Conservation (phyloP, 2,329 filamentous ascomycete genomes). For the Xylariaceae sp. region DNA sequence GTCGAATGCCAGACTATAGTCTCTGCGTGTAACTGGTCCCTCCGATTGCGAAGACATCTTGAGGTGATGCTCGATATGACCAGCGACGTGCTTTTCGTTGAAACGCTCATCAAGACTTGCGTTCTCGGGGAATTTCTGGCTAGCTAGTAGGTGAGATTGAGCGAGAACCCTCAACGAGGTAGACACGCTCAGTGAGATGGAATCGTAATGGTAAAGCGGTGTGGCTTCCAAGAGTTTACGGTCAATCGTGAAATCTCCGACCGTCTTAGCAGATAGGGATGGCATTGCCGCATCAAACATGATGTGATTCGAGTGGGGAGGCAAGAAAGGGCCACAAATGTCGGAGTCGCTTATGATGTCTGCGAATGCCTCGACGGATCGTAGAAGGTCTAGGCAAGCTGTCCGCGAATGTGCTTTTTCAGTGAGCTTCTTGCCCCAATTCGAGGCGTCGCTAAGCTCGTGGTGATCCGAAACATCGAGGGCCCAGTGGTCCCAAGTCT, state of each 20-base stretch:
- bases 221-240: slow-evolving; percentile 44
- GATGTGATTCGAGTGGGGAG: slow-evolving; percentile 38
- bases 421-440: slow-evolving; percentile 29
- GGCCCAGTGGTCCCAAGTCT: slow-evolving; percentile 63
- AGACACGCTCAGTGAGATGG: slow-evolving; percentile 30
- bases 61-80: slow-evolving; percentile 37
- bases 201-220: slow-evolving; percentile 30
- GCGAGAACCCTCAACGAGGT: slow-evolving; percentile 32
- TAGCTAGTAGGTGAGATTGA: slow-evolving; percentile 20
- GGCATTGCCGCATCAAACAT: slow-evolving; percentile 59
- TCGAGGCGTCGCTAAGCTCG: slow-evolving; percentile 35
- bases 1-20: slow-evolving; percentile 56
- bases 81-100: slow-evolving; percentile 20
- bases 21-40: slow-evolving; percentile 39
- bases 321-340: slow-evolving; percentile 46
- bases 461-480: slow-evolving; percentile 58
- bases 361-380: slow-evolving; percentile 48
- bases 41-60: slow-evolving; percentile 20
- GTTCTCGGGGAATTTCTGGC: background rate
- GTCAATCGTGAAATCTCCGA: slow-evolving; percentile 48
- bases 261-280: slow-evolving; percentile 41
- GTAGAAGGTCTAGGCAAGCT: slow-evolving; percentile 37
- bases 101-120: slow-evolving; percentile 10
- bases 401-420: slow-evolving; percentile 2
- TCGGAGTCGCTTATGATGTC: slow-evolving; percentile 63